A percentile compares a stretch with the other conserved stretches of the same genome.
Conservation (phyloP, 139 green algal species). For the Marvania coccoides region DNA sequence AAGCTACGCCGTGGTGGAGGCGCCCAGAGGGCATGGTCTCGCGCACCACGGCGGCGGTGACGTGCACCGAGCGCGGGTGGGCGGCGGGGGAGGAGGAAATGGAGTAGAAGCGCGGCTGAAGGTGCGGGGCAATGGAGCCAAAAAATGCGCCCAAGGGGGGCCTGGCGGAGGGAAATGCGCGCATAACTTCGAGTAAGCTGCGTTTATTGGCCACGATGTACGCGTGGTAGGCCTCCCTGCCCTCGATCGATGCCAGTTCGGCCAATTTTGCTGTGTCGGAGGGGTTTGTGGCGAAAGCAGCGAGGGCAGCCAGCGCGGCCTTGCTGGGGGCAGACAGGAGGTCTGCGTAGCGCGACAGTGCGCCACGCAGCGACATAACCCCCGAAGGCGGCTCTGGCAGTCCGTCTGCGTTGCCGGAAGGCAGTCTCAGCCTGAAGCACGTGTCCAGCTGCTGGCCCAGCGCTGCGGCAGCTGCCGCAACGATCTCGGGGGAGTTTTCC, state of each 20-base stretch:
- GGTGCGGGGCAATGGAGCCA: slow-evolving; percentile 61
- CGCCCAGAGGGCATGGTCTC: slow-evolving; percentile 60
- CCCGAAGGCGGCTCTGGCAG: not conserved
- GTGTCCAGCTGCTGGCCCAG: slow-evolving; percentile 38
- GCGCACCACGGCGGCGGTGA: slow-evolving; percentile 79
- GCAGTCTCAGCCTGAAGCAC: slow-evolving; percentile 19
- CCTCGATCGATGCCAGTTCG: slow-evolving; percentile 51
- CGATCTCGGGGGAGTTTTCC: slow-evolving; percentile 62
- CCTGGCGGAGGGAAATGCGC: slow-evolving; percentile 70
- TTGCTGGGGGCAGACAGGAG: slow-evolving; percentile 67
- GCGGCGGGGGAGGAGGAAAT: slow-evolving; percentile 65
- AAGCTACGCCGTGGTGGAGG: slow-evolving; percentile 64
- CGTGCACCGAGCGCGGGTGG: slow-evolving; percentile 54
- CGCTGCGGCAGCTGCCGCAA: slow-evolving; percentile 49
- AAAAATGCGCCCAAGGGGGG: slow-evolving; percentile 84
- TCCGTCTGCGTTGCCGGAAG: slow-evolving; percentile 17
- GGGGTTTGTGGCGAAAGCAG: slow-evolving; percentile 47
- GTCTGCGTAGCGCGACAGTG: slow-evolving; percentile 72
- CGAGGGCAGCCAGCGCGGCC: slow-evolving; percentile 62
- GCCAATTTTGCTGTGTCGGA: slow-evolving; percentile 51
- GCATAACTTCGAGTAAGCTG: slow-evolving; percentile 71
- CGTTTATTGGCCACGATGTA: slow-evolving; percentile 41
- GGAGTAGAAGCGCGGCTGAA: slow-evolving; percentile 87
- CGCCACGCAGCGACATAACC: slow-evolving; percentile 45
- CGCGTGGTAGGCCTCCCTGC: slow-evolving; percentile 56